phyloP scores from a whole-genome alignment of 73 alveolate species.

The Uronychia binucleata region DNA sequence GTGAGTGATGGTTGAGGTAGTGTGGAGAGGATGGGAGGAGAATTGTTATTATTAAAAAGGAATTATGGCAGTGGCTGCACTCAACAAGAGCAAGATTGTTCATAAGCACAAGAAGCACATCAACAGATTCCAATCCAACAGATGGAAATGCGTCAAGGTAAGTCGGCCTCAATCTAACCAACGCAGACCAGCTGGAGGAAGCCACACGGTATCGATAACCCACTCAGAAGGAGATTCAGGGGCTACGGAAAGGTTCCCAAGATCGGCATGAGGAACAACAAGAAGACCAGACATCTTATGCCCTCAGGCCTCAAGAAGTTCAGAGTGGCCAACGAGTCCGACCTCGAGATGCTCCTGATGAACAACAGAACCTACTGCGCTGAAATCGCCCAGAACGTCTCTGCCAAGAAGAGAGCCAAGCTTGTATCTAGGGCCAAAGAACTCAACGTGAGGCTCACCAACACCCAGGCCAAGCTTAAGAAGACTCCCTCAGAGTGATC shows the following conservation, averaged over 20 bases:
- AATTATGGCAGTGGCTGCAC: conserved; percentile 53
- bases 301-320: conserved; percentile 95
- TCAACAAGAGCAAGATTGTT: conserved; percentile 48
- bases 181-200: conserved; percentile 86
- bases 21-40: too few relatives aligned
- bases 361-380: conserved; percentile 97
- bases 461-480: conserved; percentile 88
- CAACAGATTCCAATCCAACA: conserved; percentile 84
- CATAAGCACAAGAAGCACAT: conserved; percentile 57
- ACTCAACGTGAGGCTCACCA: conserved; percentile 93
- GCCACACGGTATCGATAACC: conserved; percentile 98
- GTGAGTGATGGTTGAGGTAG: too few relatives aligned
- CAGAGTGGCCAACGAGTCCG: conserved; percentile 86
- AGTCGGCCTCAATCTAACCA: neutral
- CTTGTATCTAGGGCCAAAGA: conserved; percentile 97
- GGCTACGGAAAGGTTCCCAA: conserved; percentile 92
- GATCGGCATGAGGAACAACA: conserved; percentile 96
- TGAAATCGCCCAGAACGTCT: conserved; percentile 94
- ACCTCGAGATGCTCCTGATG: conserved; percentile 97
- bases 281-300: conserved; percentile 91
- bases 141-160: conserved; percentile 74
- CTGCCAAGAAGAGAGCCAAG: conserved; percentile 91
- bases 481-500: conserved; percentile 45
- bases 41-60: conserved; percentile 2
- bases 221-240: conserved; percentile 98